Conservation (phyloP, 495 filamentous ascomycete genomes). For the Halenospora varia region DNA sequence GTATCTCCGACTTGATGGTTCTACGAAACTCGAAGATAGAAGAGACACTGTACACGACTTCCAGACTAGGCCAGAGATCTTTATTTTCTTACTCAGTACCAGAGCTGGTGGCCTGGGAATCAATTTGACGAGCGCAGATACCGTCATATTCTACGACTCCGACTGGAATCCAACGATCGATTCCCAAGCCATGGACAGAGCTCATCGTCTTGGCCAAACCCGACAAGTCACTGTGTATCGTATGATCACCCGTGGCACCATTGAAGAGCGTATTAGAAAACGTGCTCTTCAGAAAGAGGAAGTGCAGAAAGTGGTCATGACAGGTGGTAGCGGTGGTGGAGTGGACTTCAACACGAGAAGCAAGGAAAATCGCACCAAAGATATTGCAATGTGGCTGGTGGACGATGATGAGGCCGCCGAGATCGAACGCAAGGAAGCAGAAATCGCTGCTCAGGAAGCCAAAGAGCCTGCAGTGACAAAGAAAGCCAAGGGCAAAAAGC, state of each 20-base stretch:
- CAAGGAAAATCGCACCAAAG: conserved; percentile 87
- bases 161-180: conserved; percentile 99
- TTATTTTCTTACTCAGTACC: conserved; percentile 93
- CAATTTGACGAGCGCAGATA: conserved; percentile 88
- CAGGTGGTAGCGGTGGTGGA: conserved; percentile 73
- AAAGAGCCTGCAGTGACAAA: conserved; percentile 50
- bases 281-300: conserved; percentile 98
- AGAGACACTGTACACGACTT: conserved; percentile 96
- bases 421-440: conserved; percentile 84
- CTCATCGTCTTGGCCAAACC: conserved; percentile 95
- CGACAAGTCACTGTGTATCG: conserved; percentile 96
- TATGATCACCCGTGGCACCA: conserved; percentile 93
- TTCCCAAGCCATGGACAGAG: conserved; percentile 97
- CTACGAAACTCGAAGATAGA: conserved; percentile 96
- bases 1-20: conserved; percentile 93
- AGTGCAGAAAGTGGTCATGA: conserved; percentile 97
- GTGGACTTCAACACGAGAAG: conserved; percentile 93
- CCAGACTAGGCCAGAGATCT: conserved; percentile 87
- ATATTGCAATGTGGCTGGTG: conserved; percentile 95
- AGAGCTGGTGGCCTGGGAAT: conserved; percentile 97
- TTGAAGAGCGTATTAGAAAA: conserved; percentile 98
- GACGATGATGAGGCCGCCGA: conserved; percentile 91
- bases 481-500: conserved; percentile 66
- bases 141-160: conserved; percentile 99
- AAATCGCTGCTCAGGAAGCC: conserved; percentile 59